Conservation (phyloP, 2,329 filamentous ascomycete species). For the Botrytis elliptica region DNA sequence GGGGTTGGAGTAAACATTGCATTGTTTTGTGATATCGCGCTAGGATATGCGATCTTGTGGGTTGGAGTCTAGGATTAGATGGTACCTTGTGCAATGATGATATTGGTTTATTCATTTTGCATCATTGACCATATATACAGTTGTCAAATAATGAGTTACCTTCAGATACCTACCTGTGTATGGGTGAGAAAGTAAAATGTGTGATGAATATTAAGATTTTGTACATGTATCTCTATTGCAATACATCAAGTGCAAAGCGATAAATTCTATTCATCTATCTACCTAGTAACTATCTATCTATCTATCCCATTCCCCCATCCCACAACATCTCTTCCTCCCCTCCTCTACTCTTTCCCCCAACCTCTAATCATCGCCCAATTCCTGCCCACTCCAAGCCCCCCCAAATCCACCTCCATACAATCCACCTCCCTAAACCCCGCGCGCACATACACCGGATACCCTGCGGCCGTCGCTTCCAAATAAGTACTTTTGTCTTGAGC, state of each 20-base stretch:
- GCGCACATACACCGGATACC: conserved; percentile 42
- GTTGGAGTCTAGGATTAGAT: not conserved
- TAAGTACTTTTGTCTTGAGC: conserved; percentile 41
- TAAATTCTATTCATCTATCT: not conserved
- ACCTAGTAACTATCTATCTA: not conserved
- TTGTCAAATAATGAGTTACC: too few species aligned
- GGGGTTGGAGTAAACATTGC: not conserved
- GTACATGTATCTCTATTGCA: not conserved
- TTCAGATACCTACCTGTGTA: too few species aligned
- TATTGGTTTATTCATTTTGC: not conserved
- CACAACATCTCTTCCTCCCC: too few species aligned
- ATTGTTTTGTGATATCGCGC: not conserved
- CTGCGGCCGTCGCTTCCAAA: conserved; percentile 43
- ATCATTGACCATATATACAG: too few species aligned
- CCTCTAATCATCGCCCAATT: conserved; percentile 34
- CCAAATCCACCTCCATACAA: conserved; percentile 37
- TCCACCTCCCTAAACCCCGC: conserved; percentile 42
- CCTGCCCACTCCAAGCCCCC: conserved; percentile 30
- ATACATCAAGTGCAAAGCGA: not conserved
- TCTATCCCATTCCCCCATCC: not conserved
- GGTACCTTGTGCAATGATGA: not conserved
- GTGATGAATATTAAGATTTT: not conserved
- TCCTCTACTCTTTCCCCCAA: not conserved
- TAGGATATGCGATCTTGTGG: not conserved
- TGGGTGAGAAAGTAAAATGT: not conserved